Conservation (phyloP, 2,329 filamentous ascomycete genomes). For the Paecilomyces fulvus region DNA sequence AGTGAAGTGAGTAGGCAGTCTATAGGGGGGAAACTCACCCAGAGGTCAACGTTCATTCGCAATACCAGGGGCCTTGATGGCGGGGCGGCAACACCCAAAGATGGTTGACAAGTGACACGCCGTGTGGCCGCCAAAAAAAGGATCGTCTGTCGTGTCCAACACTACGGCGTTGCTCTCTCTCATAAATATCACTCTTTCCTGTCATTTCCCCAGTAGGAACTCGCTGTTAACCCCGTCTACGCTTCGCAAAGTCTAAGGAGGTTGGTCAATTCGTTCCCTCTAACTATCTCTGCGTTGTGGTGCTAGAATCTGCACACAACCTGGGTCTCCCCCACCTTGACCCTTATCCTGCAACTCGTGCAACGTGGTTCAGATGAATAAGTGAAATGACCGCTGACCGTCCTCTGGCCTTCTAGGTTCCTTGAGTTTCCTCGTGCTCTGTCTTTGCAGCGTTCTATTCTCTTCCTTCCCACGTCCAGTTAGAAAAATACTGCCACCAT, state of each 20-base stretch:
- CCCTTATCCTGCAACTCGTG: background rate
- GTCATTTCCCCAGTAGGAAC: background rate
- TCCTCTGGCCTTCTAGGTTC: background rate
- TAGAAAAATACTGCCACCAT: conserved; percentile 38
- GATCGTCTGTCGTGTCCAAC: background rate
- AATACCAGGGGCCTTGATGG: background rate
- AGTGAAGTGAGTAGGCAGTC: background rate
- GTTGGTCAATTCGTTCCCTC: background rate
- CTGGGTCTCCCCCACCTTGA: background rate
- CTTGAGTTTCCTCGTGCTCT: background rate
- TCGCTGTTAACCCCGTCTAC: background rate
- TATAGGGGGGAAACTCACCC: background rate
- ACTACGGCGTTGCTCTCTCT: background rate
- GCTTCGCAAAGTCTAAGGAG: background rate
- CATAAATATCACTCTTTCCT: background rate
- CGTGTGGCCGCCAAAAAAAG: background rate
- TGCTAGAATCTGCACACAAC: background rate
- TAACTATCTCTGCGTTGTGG: background rate
- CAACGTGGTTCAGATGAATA: background rate
- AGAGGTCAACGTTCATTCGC: background rate
- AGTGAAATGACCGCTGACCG: background rate
- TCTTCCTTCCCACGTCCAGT: background rate
- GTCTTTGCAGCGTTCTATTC: background rate
- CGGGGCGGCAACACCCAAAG: background rate
- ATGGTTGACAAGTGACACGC: background rate